These are phyloP conservation scores for Aspergillus awamori DNA, from an alignment of 2,329 filamentous ascomycete species.

Conservation along the genomic window DNA sequence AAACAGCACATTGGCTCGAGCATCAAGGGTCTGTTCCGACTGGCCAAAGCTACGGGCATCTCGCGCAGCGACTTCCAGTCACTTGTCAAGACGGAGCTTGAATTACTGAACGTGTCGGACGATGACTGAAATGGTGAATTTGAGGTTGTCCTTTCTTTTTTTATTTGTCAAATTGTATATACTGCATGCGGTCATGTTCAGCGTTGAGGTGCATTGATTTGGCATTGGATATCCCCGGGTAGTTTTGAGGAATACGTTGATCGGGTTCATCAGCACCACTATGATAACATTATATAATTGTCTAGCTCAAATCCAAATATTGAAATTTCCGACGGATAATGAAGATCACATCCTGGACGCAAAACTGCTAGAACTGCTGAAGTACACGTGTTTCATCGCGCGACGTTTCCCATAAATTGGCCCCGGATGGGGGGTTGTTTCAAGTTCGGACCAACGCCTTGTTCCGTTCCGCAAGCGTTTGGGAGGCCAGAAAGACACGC, in stretches of 20 bases:
- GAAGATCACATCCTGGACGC: background rate
- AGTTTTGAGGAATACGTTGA: background rate
- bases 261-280: background rate
- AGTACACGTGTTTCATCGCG: background rate
- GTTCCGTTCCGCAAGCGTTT: conserved; percentile 26
- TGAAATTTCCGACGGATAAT: background rate
- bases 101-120: conserved; percentile 60
- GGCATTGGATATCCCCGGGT: conserved; percentile 19
- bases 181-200: conserved; percentile 18
- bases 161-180: conserved; percentile 24
- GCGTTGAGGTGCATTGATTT: conserved; percentile 21
- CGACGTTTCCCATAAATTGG: background rate
- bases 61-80: conserved; percentile 61
- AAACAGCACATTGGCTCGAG: conserved; percentile 66
- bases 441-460: conserved; percentile 22
- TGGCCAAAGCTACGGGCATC: conserved; percentile 63
- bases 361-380: background rate
- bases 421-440: background rate
- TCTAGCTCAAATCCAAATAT: background rate
- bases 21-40: conserved; percentile 64
- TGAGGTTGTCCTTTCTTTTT: background rate
- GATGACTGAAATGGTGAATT: conserved; percentile 30
- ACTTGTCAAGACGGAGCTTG: conserved; percentile 62
- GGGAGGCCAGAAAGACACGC: conserved; percentile 24
- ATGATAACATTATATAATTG: background rate